These are phyloP conservation scores for Talaromyces thailandensis DNA, from an alignment of 495 filamentous ascomycete genomes.

Conservation along the genomic window DNA sequence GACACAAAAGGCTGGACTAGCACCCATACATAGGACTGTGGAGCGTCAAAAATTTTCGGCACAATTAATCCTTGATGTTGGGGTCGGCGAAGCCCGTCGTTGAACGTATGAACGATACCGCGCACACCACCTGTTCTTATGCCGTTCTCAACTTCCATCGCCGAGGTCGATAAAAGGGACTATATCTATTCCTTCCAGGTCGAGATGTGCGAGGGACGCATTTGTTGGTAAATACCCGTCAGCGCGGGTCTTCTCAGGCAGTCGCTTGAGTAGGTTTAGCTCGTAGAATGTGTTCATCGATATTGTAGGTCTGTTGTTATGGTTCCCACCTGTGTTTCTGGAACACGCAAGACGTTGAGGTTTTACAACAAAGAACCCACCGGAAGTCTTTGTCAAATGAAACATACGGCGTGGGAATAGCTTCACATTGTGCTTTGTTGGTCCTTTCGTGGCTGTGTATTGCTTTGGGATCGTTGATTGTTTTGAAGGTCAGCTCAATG, in stretches of 20 bases:
- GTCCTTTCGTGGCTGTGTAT: too few relatives aligned
- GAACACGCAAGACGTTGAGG: too few relatives aligned
- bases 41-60: background rate
- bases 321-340: too few relatives aligned
- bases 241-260: background rate
- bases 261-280: background rate
- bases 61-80: background rate
- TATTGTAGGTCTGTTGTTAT: background rate
- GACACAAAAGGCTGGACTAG: background rate
- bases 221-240: background rate
- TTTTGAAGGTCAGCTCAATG: too few relatives aligned
- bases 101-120: background rate
- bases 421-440: too few relatives aligned
- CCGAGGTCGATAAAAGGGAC: background rate
- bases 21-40: background rate
- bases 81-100: background rate
- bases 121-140: background rate
- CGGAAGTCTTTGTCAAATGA: too few relatives aligned
- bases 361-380: too few relatives aligned
- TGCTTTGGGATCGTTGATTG: too few relatives aligned
- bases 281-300: background rate
- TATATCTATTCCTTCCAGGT: background rate
- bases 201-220: background rate
- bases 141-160: background rate
- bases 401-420: too few relatives aligned